Evolutionary conservation across 2,329 filamentous ascomycete species (phyloP).

Genomic region (Alternaria ventricosa): DNA sequence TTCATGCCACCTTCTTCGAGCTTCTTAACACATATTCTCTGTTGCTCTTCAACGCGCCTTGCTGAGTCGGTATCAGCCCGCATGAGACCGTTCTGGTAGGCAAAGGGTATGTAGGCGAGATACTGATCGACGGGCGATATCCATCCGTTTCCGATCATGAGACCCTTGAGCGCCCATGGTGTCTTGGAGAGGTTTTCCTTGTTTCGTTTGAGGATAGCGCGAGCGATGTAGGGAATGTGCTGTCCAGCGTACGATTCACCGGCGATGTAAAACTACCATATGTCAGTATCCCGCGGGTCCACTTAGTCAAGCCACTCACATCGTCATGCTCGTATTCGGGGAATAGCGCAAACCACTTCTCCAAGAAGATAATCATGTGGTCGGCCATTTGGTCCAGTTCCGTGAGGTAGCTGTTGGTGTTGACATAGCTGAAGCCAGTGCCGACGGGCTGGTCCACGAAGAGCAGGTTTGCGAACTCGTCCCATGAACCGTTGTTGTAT

Average conservation of each 20-base stretch:
- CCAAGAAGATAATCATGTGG: constrained; percentile 86
- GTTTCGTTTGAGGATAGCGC: constrained; percentile 87
- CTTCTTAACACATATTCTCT: constrained; percentile 69
- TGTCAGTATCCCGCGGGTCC: constrained; percentile 20
- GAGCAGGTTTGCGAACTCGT: constrained; percentile 95
- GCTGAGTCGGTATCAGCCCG: constrained; percentile 69
- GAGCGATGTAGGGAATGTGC: constrained; percentile 96
- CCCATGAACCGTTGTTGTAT: constrained; percentile 95
- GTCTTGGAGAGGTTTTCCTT: constrained; percentile 56
- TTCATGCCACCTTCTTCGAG: constrained; percentile 65
- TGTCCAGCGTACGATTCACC: constrained; percentile 98
- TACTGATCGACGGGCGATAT: constrained; percentile 92
- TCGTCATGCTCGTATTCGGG: constrained; percentile 92
- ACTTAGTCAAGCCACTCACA: constrained; percentile 62
- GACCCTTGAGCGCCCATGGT: constrained; percentile 79
- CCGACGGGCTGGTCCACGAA: constrained; percentile 98
- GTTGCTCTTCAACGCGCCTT: constrained; percentile 70
- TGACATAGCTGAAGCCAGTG: constrained; percentile 94
- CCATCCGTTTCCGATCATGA: constrained; percentile 98
- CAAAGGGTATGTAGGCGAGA: constrained; percentile 80
- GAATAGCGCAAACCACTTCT: constrained; percentile 90
- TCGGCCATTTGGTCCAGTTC: constrained; percentile 88
- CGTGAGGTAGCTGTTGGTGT: constrained; percentile 83
- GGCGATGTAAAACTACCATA: constrained; percentile 80
- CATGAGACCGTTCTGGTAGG: constrained; percentile 77